phyloP scores from a whole-genome alignment of 768 basidiomycete species.

The Kwoniella mangroviensis region DNA sequence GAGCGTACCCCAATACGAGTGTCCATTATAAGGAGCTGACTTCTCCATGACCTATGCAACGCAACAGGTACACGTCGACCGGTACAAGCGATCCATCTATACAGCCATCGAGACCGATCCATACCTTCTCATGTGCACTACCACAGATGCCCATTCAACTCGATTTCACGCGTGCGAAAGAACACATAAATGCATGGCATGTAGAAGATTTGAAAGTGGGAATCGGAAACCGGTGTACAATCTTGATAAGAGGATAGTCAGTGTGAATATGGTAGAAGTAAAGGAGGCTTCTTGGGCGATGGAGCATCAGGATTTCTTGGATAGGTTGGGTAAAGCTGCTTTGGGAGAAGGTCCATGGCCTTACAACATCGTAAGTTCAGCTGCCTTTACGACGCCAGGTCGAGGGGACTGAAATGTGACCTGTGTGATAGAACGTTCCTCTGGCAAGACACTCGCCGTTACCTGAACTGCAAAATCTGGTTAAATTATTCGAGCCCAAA shows the following conservation, averaged over 20 bases:
- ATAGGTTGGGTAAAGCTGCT: constrained; percentile 54
- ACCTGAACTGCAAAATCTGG: constrained; percentile 80
- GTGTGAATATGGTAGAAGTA: constrained; percentile 80
- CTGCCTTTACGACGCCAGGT: neutral
- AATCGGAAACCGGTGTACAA: constrained; percentile 50
- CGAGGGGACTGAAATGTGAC: neutral
- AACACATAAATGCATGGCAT: constrained; percentile 67
- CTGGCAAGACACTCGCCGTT: constrained; percentile 85
- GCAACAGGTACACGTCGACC: constrained; percentile 80
- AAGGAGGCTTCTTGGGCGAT: constrained; percentile 66
- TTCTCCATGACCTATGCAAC: neutral
- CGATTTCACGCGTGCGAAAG: constrained; percentile 95
- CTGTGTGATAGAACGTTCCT: constrained; percentile 65
- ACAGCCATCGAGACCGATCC: constrained; percentile 68
- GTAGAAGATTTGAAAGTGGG: constrained; percentile 48
- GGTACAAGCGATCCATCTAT: constrained; percentile 79
- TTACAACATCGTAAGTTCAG: constrained; percentile 65
- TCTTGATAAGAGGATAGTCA: constrained; percentile 64
- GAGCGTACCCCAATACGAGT: neutral
- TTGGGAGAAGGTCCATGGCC: constrained; percentile 59
- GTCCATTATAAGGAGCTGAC: neutral
- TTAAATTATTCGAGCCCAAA: constrained; percentile 77
- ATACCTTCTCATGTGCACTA: constrained; percentile 36
- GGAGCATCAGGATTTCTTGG: constrained; percentile 62
- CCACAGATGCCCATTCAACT: constrained; percentile 59